Evolutionary conservation across 371 early-diverging fungal genomes (phyloP), one percentile per base, ranked within the genome.

Genomic region (Rhizopus microsporus): DNA sequence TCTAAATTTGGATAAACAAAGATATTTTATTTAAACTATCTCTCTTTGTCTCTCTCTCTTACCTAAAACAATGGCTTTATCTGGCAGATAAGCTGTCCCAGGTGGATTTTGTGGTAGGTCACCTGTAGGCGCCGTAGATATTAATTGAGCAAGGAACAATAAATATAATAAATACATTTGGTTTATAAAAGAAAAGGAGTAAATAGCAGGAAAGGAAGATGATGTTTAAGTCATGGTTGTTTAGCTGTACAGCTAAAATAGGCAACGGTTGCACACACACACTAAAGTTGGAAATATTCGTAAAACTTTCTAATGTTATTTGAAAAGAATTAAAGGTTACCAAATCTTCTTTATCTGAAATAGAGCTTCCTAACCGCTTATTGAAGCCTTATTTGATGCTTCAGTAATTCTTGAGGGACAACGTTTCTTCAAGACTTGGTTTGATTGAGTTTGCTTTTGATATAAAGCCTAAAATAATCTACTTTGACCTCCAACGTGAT

Each of bases 41-140:
- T 29, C 30, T 15, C 17, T 32, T 5, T 40, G 43, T 12, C 16
- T 44, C 17, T 32, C 7, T 40, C 47, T 12, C 16, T 44, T 67
- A 75, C 72, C 64, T 45, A 69, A 7, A n/a, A 63, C 54, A 32
- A 75, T 72, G 0, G 75, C 75, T 43, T 51, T 63, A 48, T 75
- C 64, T 5, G 67, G 68, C 7, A 75, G 51, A 56, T 70, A 68
- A 4, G 68, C 12, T 0, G 68, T 66, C 7, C 73, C 75, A 5
- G 64, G 65, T 34, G 63, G 68, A 50, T 54, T 45, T 38, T 46
- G 57, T 30, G 66, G 61, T 10, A 35, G 15, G 42, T 59, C 59
- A 8, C 33, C 56, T 13, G 54, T 48, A 32, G 64, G 64, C 12
- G 51, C 42, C 46, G 59, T 53, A 17, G 15, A 17, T 17, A 30